A percentile compares a stretch with the other conserved stretches of the same genome.
Conservation (phyloP, 2,329 filamentous ascomycete species). For the Lasiodiplodia sp. region DNA sequence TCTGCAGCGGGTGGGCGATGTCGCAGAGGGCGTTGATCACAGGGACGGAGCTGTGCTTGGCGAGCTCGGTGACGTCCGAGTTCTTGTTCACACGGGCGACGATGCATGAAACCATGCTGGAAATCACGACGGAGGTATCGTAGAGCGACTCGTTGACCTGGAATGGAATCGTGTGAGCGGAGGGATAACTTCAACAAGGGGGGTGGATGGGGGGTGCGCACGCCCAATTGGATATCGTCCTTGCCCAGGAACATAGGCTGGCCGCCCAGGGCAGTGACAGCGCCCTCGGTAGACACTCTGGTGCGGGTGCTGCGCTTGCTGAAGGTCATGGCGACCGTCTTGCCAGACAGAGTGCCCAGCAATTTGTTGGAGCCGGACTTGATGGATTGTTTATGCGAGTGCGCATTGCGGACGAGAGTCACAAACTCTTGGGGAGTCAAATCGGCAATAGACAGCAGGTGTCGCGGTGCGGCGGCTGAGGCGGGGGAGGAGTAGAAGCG, state of each 20-base stretch:
- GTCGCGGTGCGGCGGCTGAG: conserved; percentile 71
- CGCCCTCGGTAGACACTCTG: conserved; percentile 90
- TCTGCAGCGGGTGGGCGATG: conserved; percentile 92
- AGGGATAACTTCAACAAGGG: too few relatives aligned
- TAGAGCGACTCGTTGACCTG: conserved; percentile 92
- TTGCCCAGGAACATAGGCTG: conserved; percentile 97
- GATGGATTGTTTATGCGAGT: conserved; percentile 75
- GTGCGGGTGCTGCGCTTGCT: conserved; percentile 95
- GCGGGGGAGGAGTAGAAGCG: conserved; percentile 44
- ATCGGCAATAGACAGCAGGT: conserved; percentile 91
- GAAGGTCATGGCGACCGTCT: conserved; percentile 95
- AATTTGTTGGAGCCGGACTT: conserved; percentile 71
- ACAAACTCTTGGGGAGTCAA: conserved; percentile 81
- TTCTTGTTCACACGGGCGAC: conserved; percentile 62
- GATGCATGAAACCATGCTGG: conserved; percentile 66
- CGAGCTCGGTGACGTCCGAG: conserved; percentile 56
- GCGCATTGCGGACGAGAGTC: conserved; percentile 82
- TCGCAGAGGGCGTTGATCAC: conserved; percentile 74
- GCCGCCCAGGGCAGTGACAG: conserved; percentile 85
- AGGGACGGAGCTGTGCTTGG: conserved; percentile 56
- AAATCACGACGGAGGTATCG: conserved; percentile 90
- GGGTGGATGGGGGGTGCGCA: conserved; percentile 50
- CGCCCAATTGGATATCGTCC: conserved; percentile 94
- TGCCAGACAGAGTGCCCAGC: conserved; percentile 69
- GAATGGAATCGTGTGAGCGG: conserved; percentile 28